These are phyloP conservation scores for Beta lomatogona DNA, from an alignment of 179 eudicot genomes.

Conservation along the genomic window DNA sequence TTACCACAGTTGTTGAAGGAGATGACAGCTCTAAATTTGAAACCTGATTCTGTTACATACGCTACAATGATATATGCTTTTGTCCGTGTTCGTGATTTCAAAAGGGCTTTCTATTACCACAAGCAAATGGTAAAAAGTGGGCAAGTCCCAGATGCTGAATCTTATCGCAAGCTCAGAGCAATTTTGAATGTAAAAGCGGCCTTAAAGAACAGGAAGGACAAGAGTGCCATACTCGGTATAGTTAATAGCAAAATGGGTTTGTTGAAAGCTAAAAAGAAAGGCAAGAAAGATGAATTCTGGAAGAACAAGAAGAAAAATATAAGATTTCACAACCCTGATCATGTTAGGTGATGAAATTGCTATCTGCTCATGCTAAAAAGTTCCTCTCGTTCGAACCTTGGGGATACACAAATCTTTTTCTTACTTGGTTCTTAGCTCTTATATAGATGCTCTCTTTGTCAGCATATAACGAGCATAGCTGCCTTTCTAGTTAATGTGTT, in stretches of 20 bases:
- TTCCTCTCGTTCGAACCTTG: background rate
- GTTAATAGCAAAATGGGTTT: slow-evolving; percentile 71
- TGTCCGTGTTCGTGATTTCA: slow-evolving; percentile 88
- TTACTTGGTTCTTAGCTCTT: background rate
- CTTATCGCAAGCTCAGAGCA: slow-evolving; percentile 74
- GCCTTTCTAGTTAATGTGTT: background rate
- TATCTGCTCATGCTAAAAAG: background rate
- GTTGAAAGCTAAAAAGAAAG: slow-evolving; percentile 61
- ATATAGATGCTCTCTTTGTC: background rate
- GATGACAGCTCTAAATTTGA: slow-evolving; percentile 66
- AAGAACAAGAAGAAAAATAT: slow-evolving; percentile 59
- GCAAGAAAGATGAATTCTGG: slow-evolving; percentile 95
- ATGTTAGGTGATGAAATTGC: slow-evolving; percentile 20
- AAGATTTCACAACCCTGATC: slow-evolving; percentile 33
- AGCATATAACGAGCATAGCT: background rate
- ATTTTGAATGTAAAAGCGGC: slow-evolving; percentile 86
- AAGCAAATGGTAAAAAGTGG: slow-evolving; percentile 88
- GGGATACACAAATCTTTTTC: background rate
- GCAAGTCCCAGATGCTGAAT: slow-evolving; percentile 74
- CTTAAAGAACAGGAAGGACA: slow-evolving; percentile 75
- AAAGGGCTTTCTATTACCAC: slow-evolving; percentile 82
- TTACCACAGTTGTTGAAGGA: slow-evolving; percentile 83
- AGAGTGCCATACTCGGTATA: slow-evolving; percentile 75
- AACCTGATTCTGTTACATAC: slow-evolving; percentile 85
- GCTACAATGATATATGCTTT: slow-evolving; percentile 85